Conservation (phyloP, 352 stramenopile genomes). For the Paralagenidium karlingii region DNA sequence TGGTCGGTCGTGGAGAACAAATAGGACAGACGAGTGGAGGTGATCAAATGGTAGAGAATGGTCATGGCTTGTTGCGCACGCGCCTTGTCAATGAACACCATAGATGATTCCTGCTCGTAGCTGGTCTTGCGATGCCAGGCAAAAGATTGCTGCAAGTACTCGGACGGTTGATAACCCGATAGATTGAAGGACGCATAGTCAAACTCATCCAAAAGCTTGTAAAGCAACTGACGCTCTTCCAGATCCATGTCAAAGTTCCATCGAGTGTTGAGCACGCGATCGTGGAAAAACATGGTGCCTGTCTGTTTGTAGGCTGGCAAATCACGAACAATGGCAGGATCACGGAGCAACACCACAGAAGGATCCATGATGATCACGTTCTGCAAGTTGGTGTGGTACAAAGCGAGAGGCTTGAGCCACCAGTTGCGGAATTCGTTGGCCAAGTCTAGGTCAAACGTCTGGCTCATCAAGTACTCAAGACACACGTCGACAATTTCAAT, state of each 20-base stretch:
- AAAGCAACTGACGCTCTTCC: slow-evolving; percentile 18
- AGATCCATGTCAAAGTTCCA: no score
- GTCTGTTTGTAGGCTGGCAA: slow-evolving; percentile 21
- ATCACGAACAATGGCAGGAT: slow-evolving; percentile 2
- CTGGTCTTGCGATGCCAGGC: slow-evolving; percentile 20
- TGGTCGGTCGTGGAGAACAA: no score
- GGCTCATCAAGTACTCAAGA: neutral
- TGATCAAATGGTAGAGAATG: slow-evolving; percentile 29
- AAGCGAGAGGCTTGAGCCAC: slow-evolving; percentile 7
- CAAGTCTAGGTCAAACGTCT: neutral
- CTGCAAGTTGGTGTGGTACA: slow-evolving; percentile 1
- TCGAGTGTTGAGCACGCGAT: slow-evolving; percentile 27
- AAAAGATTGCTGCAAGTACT: slow-evolving; percentile 21
- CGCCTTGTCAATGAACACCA: slow-evolving; percentile 32
- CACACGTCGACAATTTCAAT: slow-evolving; percentile 12
- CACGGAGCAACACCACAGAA: slow-evolving; percentile 5
- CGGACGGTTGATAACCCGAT: slow-evolving; percentile 11
- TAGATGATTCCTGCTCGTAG: slow-evolving; percentile 47
- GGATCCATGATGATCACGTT: slow-evolving; percentile 6
- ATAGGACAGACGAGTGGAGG: slow-evolving; percentile 18
- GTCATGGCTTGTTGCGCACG: slow-evolving; percentile 18
- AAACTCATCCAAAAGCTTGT: slow-evolving; percentile 22
- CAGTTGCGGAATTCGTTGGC: slow-evolving; percentile 1
- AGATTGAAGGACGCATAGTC: slow-evolving; percentile 29
- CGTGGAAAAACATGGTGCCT: slow-evolving; percentile 55